phyloP scores from a whole-genome alignment of 2,329 filamentous ascomycete genomes.

The Ophiostoma himal-ulmi region DNA sequence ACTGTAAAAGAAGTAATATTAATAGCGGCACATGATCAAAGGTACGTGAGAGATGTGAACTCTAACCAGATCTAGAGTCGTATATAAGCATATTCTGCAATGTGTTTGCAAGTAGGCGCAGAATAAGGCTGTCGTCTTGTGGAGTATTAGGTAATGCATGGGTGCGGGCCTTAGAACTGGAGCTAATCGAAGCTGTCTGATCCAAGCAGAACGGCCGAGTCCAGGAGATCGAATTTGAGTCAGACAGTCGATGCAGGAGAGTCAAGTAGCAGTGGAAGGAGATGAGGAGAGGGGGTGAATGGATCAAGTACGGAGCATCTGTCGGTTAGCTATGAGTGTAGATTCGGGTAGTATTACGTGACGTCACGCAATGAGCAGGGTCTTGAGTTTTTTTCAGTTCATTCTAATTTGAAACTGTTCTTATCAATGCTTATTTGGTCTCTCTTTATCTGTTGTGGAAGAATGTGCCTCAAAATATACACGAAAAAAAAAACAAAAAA shows the following conservation, averaged over 20 bases:
- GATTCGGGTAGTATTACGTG: not conserved
- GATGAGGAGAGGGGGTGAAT: not conserved
- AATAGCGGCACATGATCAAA: not conserved
- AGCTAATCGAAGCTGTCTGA: slow-evolving; percentile 14
- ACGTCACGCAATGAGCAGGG: not conserved
- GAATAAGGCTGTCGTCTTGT: not conserved
- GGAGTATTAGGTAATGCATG: not conserved
- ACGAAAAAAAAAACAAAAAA: not conserved
- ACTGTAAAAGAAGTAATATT: no score
- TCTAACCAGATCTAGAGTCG: not conserved
- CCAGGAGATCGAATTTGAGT: not conserved
- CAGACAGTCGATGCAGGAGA: not conserved
- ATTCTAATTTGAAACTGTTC: no score
- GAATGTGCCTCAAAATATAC: not conserved
- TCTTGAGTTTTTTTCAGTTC: not conserved
- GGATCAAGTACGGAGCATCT: not conserved
- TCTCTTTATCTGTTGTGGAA: no score
- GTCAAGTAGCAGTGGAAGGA: not conserved
- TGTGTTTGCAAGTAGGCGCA: not conserved
- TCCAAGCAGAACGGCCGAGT: not conserved
- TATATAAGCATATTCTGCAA: not conserved
- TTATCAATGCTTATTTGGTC: no score
- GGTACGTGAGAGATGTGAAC: not conserved
- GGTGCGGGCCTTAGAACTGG: not conserved
- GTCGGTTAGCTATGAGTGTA: not conserved